Evolutionary conservation across 2,329 filamentous ascomycete genomes (phyloP).

Genomic region (Ophiocordyceps camponoti-saundersi): DNA sequence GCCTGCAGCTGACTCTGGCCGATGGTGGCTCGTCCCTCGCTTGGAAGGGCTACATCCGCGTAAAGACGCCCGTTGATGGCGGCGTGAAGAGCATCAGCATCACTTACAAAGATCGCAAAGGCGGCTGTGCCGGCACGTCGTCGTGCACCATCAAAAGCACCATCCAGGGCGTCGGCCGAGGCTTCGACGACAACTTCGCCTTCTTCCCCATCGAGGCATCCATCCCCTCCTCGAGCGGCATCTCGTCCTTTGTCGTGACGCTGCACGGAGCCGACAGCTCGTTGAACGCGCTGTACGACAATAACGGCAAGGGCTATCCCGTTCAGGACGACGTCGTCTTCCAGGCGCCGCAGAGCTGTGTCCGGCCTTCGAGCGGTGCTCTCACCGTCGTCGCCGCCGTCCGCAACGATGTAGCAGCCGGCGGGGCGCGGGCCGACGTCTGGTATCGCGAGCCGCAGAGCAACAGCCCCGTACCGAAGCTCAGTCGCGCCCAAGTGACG

Average conservation of each 20-base stretch:
- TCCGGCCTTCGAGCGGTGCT: conserved; percentile 23
- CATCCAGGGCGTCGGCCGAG: conserved; percentile 29
- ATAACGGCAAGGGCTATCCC: conserved; percentile 38
- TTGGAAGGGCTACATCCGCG: conserved; percentile 37
- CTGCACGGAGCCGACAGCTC: conserved; percentile 30
- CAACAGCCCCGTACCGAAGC: conserved; percentile 23
- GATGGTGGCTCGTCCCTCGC: conserved; percentile 27
- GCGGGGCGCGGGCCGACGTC: conserved; percentile 22
- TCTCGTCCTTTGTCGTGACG: conserved; percentile 42
- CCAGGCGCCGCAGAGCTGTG: conserved; percentile 39
- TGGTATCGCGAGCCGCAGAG: conserved; percentile 24
- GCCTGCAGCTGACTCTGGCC: conserved; percentile 35
- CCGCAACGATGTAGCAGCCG: conserved; percentile 26
- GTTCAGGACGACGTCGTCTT: conserved; percentile 37
- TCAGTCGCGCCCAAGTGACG: conserved; percentile 19
- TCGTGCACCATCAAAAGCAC: conserved; percentile 27
- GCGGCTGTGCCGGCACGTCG: conserved; percentile 22
- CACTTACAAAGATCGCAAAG: conserved; percentile 37
- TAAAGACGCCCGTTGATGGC: conserved; percentile 32
- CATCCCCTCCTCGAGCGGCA: conserved; percentile 38
- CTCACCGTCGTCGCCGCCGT: conserved; percentile 29
- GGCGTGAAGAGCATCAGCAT: conserved; percentile 30
- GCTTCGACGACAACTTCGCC: conserved; percentile 43
- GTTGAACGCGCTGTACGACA: conserved; percentile 26
- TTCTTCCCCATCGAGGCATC: conserved; percentile 31